These are phyloP conservation scores for Lipomyces chichibuensis DNA, from an alignment of 805 yeast species.

Conservation along the genomic window DNA sequence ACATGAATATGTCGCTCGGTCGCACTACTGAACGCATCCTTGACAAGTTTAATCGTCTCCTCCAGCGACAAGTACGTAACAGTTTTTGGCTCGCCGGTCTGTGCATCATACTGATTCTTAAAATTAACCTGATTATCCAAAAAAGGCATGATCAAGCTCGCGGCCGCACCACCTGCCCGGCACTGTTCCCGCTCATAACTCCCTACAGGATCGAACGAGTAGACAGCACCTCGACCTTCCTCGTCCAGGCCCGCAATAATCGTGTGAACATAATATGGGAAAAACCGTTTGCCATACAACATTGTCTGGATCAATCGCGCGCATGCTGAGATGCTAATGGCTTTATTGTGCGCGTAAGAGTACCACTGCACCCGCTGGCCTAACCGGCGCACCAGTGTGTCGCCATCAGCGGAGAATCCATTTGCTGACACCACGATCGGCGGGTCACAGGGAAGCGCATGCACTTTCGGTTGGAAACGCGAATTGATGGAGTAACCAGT, in stretches of 20 bases:
- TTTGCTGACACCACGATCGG: constrained; percentile 80
- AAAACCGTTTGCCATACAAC: constrained; percentile 88
- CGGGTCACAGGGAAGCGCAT: constrained; percentile 78
- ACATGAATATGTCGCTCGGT: constrained; percentile 98
- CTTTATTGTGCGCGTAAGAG: constrained; percentile 78
- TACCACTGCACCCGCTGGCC: constrained; percentile 73
- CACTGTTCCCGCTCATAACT: constrained; percentile 97
- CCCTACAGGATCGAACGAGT: constrained; percentile 97
- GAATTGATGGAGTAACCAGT: constrained; percentile 92
- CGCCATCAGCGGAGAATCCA: constrained; percentile 96
- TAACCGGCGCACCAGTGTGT: constrained; percentile 77
- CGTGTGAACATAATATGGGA: constrained; percentile 96
- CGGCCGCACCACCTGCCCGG: constrained; percentile 98
- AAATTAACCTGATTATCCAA: constrained; percentile 96
- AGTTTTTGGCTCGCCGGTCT: constrained; percentile 68
- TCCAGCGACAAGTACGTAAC: constrained; percentile 67
- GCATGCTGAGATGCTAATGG: constrained; percentile 67
- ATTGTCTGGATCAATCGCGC: constrained; percentile 91
- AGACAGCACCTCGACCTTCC: constrained; percentile 90
- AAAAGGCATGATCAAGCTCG: constrained; percentile 94
- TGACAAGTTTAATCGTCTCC: constrained; percentile 83
- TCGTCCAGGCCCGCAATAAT: constrained; percentile 91
- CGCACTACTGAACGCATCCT: constrained; percentile 93
- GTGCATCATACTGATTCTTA: constrained; percentile 87
- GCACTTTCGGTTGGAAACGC: constrained; percentile 87